Evolutionary conservation across 2,329 filamentous ascomycete species (phyloP), one percentile per base, ranked within the genome.

Genomic region (Aspergillus sp.): DNA sequence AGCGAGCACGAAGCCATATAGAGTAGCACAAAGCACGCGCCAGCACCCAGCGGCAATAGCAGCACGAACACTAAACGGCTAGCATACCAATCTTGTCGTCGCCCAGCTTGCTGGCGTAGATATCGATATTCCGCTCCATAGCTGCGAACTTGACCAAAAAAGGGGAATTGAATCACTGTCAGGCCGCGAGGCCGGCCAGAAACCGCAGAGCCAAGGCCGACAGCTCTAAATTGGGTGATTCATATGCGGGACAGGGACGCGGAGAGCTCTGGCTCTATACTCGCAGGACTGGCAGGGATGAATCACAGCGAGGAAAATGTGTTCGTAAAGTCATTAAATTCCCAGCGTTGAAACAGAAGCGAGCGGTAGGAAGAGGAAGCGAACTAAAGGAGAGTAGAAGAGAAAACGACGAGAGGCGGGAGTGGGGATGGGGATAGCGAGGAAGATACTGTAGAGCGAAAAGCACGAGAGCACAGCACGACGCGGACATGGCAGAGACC

Each of bases 41-140:
- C 8, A 11, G 14, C 26, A 13, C 16, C 24, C 24, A 26, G 10
- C 10, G 10, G 8, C 24, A n/a, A 26, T 26, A 12, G n/a, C n/a
- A n/a, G n/a, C n/a, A n/a, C n/a, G n/a, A n/a, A n/a, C n/a, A n/a
- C n/a, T 26, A 26, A 4, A 26, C 24, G 16, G 11, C 26, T 26
- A 34, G 49, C 61, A 36, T 62, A 69, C 67, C 67, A 35, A 66
- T 53, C 47, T 61, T 63, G 35, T 62, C 55, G 47, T 71, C 66
- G 30, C 57, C 58, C 40, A 71, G 58, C 56, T 66, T 67, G 36
- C 52, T 59, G 41, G 65, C 66, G 46, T 65, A 71, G 33, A 64
- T 56, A 44, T 72, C 68, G 39, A 69, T 67, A 34, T 60, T 64
- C 37, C 60, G 56, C 49, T 67, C 63, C 53, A 64, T 62, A 36